A percentile compares a stretch with the other conserved stretches of the same genome.
These are phyloP conservation scores for Ophioceras dolichostomum DNA, from an alignment of 2,329 filamentous ascomycete genomes.

Conservation along the genomic window DNA sequence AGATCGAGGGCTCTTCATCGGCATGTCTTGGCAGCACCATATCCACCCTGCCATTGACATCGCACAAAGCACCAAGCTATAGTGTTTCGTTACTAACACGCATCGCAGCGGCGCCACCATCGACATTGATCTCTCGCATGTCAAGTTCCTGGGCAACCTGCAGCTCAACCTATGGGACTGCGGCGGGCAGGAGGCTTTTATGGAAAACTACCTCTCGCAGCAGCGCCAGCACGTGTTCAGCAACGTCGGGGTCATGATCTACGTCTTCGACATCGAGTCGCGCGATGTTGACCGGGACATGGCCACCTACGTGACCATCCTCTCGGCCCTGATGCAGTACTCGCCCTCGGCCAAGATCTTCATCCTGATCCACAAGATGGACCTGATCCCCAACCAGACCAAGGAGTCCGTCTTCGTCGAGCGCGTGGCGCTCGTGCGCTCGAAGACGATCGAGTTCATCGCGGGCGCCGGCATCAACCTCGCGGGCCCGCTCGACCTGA, in stretches of 20 bases:
- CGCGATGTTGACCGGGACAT: conserved; percentile 89
- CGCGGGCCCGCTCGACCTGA: conserved; percentile 47
- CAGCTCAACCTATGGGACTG: conserved; percentile 98
- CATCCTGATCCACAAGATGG: conserved; percentile 97
- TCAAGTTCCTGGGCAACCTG: conserved; percentile 96
- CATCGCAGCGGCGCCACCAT: conserved; percentile 71
- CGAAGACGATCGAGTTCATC: conserved; percentile 51
- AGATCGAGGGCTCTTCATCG: background rate
- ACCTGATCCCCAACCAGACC: conserved; percentile 71
- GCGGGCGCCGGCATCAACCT: conserved; percentile 22
- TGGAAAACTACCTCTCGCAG: conserved; percentile 94
- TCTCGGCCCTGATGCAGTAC: conserved; percentile 78
- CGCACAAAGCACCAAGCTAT: background rate
- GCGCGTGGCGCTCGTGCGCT: conserved; percentile 62
- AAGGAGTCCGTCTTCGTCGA: conserved; percentile 78
- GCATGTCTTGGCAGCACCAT: background rate
- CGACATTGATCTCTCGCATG: conserved; percentile 95
- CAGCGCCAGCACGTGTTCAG: conserved; percentile 95
- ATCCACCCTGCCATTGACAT: too few relatives aligned
- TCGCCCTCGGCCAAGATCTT: conserved; percentile 76
- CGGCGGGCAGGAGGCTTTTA: conserved; percentile 96
- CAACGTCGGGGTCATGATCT: conserved; percentile 93
- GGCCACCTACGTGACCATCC: conserved; percentile 82
- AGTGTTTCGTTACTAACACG: background rate
- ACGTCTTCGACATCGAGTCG: conserved; percentile 97